Conservation (phyloP, 768 basidiomycete species). For the Boletus tylopilopsis region DNA sequence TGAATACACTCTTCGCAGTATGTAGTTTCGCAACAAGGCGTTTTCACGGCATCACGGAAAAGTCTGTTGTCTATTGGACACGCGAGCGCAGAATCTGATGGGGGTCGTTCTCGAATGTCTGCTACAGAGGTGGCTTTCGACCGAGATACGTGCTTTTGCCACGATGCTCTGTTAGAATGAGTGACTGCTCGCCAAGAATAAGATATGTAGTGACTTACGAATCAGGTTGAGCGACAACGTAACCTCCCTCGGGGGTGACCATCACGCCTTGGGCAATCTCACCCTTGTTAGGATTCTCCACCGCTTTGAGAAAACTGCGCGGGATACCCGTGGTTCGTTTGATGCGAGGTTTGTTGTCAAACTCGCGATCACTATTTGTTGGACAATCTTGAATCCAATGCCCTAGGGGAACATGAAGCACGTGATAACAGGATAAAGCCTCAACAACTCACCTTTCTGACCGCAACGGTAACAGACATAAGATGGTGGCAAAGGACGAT, state of each 20-base stretch:
- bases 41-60: conserved; percentile 91
- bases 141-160: conserved; percentile 87
- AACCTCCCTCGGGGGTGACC: conserved; percentile 98
- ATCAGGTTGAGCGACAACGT: conserved; percentile 96
- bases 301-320: conserved; percentile 93
- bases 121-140: conserved; percentile 79
- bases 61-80: conserved; percentile 94
- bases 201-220: conserved; percentile 56
- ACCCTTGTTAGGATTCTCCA: conserved; percentile 77
- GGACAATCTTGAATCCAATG: conserved; percentile 99
- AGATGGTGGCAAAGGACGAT: conserved; percentile 83
- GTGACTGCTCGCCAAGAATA: not conserved
- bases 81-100: conserved; percentile 72
- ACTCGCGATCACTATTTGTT: conserved; percentile 93
- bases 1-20: conserved; percentile 99
- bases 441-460: conserved; percentile 72
- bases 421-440: not conserved
- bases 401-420: conserved; percentile 44
- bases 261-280: conserved; percentile 85
- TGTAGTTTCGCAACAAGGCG: conserved; percentile 85
- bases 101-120: conserved; percentile 84
- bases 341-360: conserved; percentile 90
- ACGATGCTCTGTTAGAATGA: conserved; percentile 63
- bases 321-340: conserved; percentile 99
- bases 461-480: conserved; percentile 99